Conservation (phyloP, 176 grass and related monocot species). For the Phoenix dactylifera region DNA sequence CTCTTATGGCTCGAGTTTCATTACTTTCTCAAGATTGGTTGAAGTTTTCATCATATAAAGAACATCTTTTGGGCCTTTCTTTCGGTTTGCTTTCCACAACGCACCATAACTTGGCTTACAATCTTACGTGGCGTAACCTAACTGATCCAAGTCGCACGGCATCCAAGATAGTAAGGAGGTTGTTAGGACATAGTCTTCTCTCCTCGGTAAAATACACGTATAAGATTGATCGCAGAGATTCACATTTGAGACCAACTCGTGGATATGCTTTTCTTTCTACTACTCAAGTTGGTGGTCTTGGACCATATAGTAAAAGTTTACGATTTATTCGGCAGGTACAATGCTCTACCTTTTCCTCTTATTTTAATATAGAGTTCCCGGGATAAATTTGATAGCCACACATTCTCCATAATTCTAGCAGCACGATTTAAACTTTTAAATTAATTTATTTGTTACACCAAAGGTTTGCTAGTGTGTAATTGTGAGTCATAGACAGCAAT, state of each 20-base stretch:
- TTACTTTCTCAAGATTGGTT: constrained; percentile 52
- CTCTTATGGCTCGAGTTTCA: constrained; percentile 38
- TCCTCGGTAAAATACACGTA: constrained; percentile 64
- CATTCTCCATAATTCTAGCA: too few relatives aligned
- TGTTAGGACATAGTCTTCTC: constrained; percentile 66
- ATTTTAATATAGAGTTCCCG: too few relatives aligned
- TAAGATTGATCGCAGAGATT: constrained; percentile 64
- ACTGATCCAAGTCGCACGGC: constrained; percentile 39
- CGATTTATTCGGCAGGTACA: constrained; percentile 63
- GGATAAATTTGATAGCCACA: too few relatives aligned
- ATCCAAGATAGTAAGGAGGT: constrained; percentile 50
- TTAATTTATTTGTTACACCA: too few relatives aligned
- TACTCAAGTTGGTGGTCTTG: constrained; percentile 60
- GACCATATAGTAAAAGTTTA: constrained; percentile 42
- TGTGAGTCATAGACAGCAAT: too few relatives aligned
- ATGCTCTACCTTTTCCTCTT: too few relatives aligned
- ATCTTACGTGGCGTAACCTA: constrained; percentile 55
- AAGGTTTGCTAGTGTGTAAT: too few relatives aligned
- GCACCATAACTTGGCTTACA: constrained; percentile 57
- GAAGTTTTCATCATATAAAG: constrained; percentile 69
- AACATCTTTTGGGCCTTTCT: constrained; percentile 40
- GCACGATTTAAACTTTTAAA: too few relatives aligned
- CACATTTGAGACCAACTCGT: constrained; percentile 47
- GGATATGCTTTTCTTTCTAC: constrained; percentile 68
- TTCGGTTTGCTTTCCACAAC: constrained; percentile 57